phyloP scores from a whole-genome alignment of 441 rosid species.

The Cnidoscolus chayamansa region DNA sequence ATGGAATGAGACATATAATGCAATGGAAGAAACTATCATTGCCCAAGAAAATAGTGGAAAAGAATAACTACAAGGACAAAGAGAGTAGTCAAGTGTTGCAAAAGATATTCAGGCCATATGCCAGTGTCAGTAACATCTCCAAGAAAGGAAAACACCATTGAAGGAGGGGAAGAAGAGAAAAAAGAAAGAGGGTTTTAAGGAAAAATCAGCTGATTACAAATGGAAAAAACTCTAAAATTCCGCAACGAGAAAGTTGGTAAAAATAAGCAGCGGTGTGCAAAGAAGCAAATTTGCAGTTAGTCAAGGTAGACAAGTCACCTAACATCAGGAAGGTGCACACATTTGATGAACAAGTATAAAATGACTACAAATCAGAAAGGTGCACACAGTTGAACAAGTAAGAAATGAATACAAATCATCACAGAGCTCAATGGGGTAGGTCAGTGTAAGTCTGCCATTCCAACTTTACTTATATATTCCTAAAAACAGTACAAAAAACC shows the following conservation, averaged over 20 bases:
- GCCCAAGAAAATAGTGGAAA: not conserved
- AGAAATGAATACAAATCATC: not conserved
- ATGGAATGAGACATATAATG: not conserved
- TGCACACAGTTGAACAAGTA: not conserved
- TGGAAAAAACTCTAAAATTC: not conserved
- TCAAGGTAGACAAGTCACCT: not conserved
- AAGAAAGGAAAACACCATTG: not conserved
- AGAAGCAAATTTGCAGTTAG: not conserved
- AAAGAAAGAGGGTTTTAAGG: too few species aligned
- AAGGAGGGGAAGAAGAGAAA: not conserved
- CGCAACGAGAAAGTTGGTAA: not conserved
- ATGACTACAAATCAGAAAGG: not conserved
- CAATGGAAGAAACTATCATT: not conserved
- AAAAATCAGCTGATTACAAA: not conserved
- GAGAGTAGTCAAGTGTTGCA: not conserved
- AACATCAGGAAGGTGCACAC: not conserved
- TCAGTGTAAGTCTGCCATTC: not conserved
- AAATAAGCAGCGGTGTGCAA: not conserved
- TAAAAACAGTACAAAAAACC: not conserved
- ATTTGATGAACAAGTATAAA: not conserved
- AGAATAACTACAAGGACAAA: not conserved
- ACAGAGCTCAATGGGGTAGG: not conserved
- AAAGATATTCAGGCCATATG: not conserved
- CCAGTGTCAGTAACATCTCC: not conserved
- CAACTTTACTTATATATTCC: not conserved